phyloP scores from a whole-genome alignment of 2,329 filamentous ascomycete species.

The Alternaria dauci region DNA sequence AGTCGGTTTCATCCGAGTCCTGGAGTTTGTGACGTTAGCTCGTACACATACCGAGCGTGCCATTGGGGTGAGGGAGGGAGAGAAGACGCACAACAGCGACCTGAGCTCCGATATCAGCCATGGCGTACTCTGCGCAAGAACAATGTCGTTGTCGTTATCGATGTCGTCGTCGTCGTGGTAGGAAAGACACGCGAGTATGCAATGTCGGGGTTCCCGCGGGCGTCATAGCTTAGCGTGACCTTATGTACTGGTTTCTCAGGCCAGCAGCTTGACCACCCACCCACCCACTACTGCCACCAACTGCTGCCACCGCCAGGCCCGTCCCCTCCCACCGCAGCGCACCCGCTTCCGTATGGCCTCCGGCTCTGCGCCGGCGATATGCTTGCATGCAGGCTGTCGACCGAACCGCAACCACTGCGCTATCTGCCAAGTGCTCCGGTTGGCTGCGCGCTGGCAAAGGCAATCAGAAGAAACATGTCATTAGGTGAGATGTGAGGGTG shows the following conservation, averaged over 20 bases:
- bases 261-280: not conserved
- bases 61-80: too few relatives aligned
- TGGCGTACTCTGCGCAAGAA: not conserved
- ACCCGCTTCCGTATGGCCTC: not conserved
- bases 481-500: not conserved
- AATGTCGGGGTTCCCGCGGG: not conserved
- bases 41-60: not conserved
- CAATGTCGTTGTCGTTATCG: not conserved
- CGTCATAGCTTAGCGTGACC: not conserved
- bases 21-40: constrained; percentile 11
- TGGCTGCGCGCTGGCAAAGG: not conserved
- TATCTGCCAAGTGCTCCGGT: constrained; percentile 4
- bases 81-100: constrained; percentile 24
- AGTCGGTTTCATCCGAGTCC: constrained; percentile 30
- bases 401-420: not conserved
- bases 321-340: not conserved
- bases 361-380: not conserved
- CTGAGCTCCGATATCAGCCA: constrained; percentile 29
- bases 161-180: not conserved
- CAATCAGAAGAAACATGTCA: not conserved
- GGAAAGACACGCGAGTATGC: not conserved
- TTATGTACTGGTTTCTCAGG: not conserved
- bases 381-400: not conserved
- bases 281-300: too few relatives aligned
- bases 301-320: too few relatives aligned